A percentile compares a stretch with the other conserved stretches of the same genome.
These are phyloP conservation scores for Acanthamoeba royreba DNA, from an alignment of 208 protist species.

Conservation along the genomic window DNA sequence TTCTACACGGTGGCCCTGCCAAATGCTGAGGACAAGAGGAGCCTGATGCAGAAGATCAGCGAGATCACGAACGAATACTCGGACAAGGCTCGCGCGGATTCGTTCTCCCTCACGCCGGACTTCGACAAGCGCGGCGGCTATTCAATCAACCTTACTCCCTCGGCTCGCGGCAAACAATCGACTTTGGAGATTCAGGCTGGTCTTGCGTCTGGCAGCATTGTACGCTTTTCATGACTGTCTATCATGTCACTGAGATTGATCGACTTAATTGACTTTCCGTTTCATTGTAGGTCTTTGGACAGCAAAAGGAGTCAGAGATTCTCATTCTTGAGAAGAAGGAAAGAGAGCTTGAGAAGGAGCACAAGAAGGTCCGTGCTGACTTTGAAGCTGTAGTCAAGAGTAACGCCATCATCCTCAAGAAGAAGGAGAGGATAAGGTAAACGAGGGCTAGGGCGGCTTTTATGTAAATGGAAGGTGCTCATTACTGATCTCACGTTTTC, in stretches of 20 bases:
- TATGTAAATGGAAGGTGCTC: no score
- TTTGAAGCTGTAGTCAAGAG: conserved; percentile 6
- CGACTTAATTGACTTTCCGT: background rate
- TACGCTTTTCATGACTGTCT: background rate
- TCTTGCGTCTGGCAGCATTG: background rate
- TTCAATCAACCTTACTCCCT: conserved; percentile 1
- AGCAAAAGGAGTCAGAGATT: conserved; percentile 22
- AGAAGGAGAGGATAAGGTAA: background rate
- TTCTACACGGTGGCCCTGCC: background rate
- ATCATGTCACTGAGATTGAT: background rate
- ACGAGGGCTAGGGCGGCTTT: no score
- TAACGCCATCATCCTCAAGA: conserved; percentile 14
- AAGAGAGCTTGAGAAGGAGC: conserved; percentile 11
- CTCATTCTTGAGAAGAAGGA: conserved; percentile 8
- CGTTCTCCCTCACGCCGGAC: background rate
- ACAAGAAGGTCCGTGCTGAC: conserved; percentile 35
- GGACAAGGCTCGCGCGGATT: background rate
- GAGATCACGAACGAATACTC: conserved; percentile 19
- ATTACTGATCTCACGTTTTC: no score
- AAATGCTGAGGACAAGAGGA: background rate
- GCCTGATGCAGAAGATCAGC: conserved; percentile 16
- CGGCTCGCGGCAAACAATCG: background rate
- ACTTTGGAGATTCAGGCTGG: background rate
- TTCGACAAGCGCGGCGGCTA: background rate
- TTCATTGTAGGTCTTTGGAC: background rate